Conservation (phyloP, 2,329 filamentous ascomycete species). For the Alternaria brassicicola region DNA sequence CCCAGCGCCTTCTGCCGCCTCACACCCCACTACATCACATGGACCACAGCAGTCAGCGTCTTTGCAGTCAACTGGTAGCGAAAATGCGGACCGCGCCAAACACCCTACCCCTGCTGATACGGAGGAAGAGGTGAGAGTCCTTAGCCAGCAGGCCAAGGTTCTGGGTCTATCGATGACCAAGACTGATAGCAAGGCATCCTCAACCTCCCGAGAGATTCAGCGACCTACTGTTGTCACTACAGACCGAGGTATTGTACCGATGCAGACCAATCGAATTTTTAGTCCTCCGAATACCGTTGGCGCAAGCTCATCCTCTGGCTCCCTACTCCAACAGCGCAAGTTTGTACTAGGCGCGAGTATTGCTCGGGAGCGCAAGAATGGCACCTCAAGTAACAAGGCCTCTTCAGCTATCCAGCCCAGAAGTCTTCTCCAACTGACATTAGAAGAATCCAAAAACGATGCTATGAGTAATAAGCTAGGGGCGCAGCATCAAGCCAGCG, state of each 20-base stretch:
- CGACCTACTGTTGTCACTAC: not conserved
- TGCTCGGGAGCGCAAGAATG: not conserved
- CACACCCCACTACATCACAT: not conserved
- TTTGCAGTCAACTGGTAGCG: not conserved
- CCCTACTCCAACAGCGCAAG: not conserved
- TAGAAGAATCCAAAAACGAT: not conserved
- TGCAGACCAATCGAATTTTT: not conserved
- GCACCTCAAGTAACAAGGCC: not conserved
- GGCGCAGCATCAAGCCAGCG: not conserved
- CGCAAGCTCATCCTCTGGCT: not conserved
- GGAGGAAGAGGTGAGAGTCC: not conserved
- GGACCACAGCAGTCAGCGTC: not conserved
- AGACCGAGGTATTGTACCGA: not conserved
- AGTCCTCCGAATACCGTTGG: not conserved
- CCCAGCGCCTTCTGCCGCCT: not conserved
- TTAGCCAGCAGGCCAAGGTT: not conserved
- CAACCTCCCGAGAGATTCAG: not conserved
- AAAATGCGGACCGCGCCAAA: not conserved
- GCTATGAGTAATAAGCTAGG: too few relatives aligned
- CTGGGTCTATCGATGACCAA: not conserved
- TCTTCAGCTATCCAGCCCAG: not conserved
- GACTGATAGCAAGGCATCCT: not conserved
- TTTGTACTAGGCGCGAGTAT: not conserved
- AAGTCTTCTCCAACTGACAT: not conserved
- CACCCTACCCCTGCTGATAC: not conserved